A percentile compares a stretch with the other conserved stretches of the same genome.
Evolutionary conservation across 2,329 filamentous ascomycete species (phyloP).

Genomic region (Cryphonectria naterciae): DNA sequence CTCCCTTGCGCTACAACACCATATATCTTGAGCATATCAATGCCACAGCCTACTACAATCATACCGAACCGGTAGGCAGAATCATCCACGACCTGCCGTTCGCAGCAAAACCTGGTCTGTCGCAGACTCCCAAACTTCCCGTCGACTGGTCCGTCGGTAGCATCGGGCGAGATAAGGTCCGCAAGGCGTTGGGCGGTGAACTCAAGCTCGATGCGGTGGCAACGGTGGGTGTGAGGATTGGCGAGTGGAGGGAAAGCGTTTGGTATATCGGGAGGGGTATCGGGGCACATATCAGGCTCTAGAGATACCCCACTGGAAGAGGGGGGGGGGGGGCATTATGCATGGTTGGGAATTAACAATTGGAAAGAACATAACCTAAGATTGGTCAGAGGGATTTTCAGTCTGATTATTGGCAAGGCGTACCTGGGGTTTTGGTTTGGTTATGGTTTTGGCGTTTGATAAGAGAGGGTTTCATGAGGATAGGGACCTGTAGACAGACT

Average conservation of each 20-base stretch:
- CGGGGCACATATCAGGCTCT: conserved; percentile 65
- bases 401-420: conserved; percentile 2
- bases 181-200: conserved; percentile 76
- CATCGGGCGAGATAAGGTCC: conserved; percentile 75
- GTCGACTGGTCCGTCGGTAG: conserved; percentile 78
- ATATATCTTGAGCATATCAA: conserved; percentile 80
- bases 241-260: conserved; percentile 73
- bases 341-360: neutral
- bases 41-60: conserved; percentile 84
- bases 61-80: conserved; percentile 74
- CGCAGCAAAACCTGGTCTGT: conserved; percentile 73
- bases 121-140: conserved; percentile 74
- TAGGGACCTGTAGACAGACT: neutral
- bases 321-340: neutral
- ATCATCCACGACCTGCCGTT: conserved; percentile 79
- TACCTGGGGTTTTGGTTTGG: neutral
- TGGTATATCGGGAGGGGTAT: conserved; percentile 74
- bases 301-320: neutral
- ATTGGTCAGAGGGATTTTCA: neutral
- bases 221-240: conserved; percentile 73
- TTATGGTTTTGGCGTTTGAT: conserved; percentile 2
- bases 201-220: conserved; percentile 81
- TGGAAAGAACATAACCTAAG: neutral
- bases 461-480: neutral
- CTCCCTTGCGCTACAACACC: conserved; percentile 73